Conservation (phyloP, 2,329 filamentous ascomycete genomes). For the Keithomyces neogunnii region DNA sequence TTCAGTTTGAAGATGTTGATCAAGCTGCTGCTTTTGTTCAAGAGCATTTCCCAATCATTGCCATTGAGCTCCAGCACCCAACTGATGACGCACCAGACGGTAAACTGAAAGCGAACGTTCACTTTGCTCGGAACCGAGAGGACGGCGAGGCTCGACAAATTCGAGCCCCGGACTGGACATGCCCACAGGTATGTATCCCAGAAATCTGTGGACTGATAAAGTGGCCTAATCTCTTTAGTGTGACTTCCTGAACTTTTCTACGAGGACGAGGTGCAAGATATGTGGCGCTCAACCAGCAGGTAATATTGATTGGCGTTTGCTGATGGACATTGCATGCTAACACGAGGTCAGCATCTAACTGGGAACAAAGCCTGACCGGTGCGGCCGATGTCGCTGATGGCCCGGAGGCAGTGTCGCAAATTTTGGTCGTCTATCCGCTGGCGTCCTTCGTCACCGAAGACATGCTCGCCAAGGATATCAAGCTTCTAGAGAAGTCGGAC, state of each 20-base stretch:
- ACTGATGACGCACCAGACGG: constrained; percentile 31
- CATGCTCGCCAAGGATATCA: constrained; percentile 62
- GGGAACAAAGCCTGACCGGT: constrained; percentile 34
- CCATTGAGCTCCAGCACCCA: constrained; percentile 24
- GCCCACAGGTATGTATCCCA: constrained; percentile 20
- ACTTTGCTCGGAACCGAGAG: constrained; percentile 31
- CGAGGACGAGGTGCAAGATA: constrained; percentile 28
- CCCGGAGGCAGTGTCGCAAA: constrained; percentile 57
- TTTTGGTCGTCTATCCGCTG: constrained; percentile 65
- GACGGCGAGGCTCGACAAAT: constrained; percentile 20
- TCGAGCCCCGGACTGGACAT: constrained; percentile 24
- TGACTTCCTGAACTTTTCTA: constrained; percentile 30
- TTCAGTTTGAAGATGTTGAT: constrained; percentile 31
- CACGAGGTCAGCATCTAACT: constrained; percentile 12
- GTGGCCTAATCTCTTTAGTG: constrained; percentile 22
- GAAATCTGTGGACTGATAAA: not conserved
- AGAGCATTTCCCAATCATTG: constrained; percentile 31
- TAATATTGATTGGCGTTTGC: constrained; percentile 11
- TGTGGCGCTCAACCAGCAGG: constrained; percentile 24
- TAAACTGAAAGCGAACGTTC: constrained; percentile 28
- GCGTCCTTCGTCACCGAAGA: constrained; percentile 64
- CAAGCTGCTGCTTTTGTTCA: constrained; percentile 33
- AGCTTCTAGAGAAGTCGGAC: constrained; percentile 61
- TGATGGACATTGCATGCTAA: not conserved
- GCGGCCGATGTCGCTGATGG: constrained; percentile 41